Base-by-base conservation (phyloP, 163 green algal genomes). In the Chloromonas sp. region DNA sequence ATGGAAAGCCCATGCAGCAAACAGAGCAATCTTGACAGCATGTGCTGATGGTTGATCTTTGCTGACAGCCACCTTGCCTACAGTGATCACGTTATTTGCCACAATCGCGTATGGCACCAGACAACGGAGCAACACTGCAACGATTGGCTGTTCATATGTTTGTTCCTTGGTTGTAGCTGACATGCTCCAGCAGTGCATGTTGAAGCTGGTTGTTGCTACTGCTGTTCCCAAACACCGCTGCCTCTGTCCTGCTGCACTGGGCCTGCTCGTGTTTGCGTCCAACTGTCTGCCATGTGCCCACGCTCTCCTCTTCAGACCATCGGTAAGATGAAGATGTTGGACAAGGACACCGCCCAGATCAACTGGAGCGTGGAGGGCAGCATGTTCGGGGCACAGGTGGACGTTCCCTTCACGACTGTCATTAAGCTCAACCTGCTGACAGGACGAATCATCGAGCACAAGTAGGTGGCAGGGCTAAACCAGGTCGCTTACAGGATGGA, bases 341-440 rank as follows among this genome's bases (percentile, higher is more conserved):
- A 95, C 89, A 92, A 90, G 81, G 83, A 84, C 74, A 92, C 85
- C 1, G 92, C 88, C 0, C 76, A 89, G 60, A 89, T 97, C 71
- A 58, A 84, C 14, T 97, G 93, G 91, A 78, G 79, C 36, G 59
- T 96, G 71, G 84, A 76, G 0, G 94, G 93, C 60, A 82, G 61
- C 58, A 71, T 96, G 61, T 83, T 76, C 0, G 70, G 74, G 70
- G 77, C 92, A 0, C 59, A 66, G 1, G 82, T 97, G 0, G 87
- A 91, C 66, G 86, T 93, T 57, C 81, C 83, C 36, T 81, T 94
- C 3, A 89, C 78, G 3, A 92, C 89, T 3, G 85, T 85, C 0
- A 90, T 96, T 70, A 82, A 82, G 36, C 86, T 97, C 79, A 96
- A 97, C 90, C 86, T 97, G 83, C 82, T 97, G 36, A 97, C 94